Conservation (phyloP, 768 basidiomycete genomes). For the Phlebiopsis gigantea region DNA sequence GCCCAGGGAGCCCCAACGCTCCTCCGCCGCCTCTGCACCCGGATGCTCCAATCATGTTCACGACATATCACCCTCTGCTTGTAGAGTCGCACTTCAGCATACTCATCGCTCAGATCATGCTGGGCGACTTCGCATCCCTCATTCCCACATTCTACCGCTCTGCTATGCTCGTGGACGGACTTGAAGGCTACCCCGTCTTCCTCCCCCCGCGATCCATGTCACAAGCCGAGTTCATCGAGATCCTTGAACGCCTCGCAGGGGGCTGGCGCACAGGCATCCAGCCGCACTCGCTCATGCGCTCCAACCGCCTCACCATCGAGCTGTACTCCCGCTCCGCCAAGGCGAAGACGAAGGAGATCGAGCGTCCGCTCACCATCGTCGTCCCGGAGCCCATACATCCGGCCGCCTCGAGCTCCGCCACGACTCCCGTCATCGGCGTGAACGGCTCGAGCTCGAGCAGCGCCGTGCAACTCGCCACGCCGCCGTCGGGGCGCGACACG, state of each 20-base stretch:
- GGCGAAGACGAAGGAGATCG: constrained; percentile 17
- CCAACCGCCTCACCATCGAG: constrained; percentile 42
- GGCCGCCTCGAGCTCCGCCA: constrained; percentile 22
- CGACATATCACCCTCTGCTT: constrained; percentile 87
- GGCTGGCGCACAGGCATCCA: constrained; percentile 69
- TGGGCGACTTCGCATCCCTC: constrained; percentile 65
- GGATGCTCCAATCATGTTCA: constrained; percentile 59
- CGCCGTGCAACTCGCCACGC: constrained; percentile 15
- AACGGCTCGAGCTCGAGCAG: constrained; percentile 27
- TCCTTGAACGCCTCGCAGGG: constrained; percentile 72
- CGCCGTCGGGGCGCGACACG: constrained; percentile 17
- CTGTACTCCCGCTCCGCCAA: constrained; percentile 23
- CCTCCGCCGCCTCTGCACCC: constrained; percentile 30
- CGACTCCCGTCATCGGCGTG: constrained; percentile 19
- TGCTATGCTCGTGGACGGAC: constrained; percentile 66
- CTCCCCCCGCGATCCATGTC: constrained; percentile 84
- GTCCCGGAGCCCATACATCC: constrained; percentile 14
- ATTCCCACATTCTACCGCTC: constrained; percentile 62
- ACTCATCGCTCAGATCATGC: constrained; percentile 68
- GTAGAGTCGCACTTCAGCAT: constrained; percentile 84
- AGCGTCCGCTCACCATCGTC: constrained; percentile 18
- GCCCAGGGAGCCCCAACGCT: constrained; percentile 49
- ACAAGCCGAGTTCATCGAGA: constrained; percentile 85
- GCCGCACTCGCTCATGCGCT: constrained; percentile 42
- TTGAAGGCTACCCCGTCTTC: constrained; percentile 88